Base-by-base conservation (phyloP, 805 yeast species). In the Torulaspora franciscae region DNA sequence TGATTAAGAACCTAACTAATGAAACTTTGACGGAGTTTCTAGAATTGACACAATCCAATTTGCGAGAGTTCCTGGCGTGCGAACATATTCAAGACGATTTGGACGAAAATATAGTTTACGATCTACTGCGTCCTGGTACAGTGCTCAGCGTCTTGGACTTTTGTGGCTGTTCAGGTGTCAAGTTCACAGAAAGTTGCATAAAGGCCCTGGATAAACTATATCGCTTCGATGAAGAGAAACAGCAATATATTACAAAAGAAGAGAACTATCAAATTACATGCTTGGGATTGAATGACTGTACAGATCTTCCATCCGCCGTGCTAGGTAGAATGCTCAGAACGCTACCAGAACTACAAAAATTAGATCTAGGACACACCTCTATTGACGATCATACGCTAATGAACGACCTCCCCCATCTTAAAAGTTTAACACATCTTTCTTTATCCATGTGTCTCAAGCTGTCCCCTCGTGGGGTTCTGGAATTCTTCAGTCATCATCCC, bases 61-160 rank as follows among this genome's bases (percentile, higher is more conserved):
- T 90, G 40, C 67, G 77, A 8, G 96, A 89, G 61, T 87, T 90
- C 61, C 68, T 88, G 45, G 93, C 88, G 2, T 78, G 85, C 51
- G 97, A 89, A 61, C 83, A 85, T 54, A 84, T 89, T 47, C 93
- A 88, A 66, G 85, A 76, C 59, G 96, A 89, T 61, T 69, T 89
- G 57, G 85, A 83, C 61, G 75, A 75, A 4, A 67, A 73, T 43
- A 55, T 62, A 15, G 57, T 64, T 7, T 50, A 58, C 41, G 55
- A 54, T 27, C 38, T 64, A 11, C 49, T 64, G 13, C 57, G 56
- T 27, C 61, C 65, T 8, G 66, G 66, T 1, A 61, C 57, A n/a
- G 57, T 56, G 6, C 68, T 90, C 40, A 77, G 82, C 62, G 78
- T 86, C 1, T 66, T 89, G 9, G 97, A 89, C 65, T 87, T 89